Base-by-base conservation (phyloP, 108 stramenopile species). In the Skeletonema costatum region DNA sequence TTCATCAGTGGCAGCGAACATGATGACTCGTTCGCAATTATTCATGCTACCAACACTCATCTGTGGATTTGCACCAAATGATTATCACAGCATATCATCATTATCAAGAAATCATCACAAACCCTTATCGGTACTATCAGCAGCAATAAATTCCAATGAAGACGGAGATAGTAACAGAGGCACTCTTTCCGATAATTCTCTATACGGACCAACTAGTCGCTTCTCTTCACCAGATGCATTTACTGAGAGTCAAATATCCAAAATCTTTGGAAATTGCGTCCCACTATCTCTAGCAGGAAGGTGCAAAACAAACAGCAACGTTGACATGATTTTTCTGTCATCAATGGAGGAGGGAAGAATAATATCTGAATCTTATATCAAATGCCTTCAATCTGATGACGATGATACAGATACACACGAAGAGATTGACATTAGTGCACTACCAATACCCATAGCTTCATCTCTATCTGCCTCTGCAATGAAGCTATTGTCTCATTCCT, bases 401-500 rank as follows among this genome's bases (percentile, higher is more conserved):
- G 13, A 39, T 35, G 9, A 6, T 12, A 19, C 1, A 32, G 9
- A 6, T 12, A 19, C 1, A 32, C 6, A 56, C n/a, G 17, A 35
- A 30, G 50, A 70, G 3, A 36, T 31, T 33, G 21, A 25, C 32
- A 31, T 58, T 5, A 70, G 32, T 4, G 70, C 16, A 13, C 58
- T 74, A 36, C 64, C 74, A 8, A 51, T 81, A 65, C 80, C 80
- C 32, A 10, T 81, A 32, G 25, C 80, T 4, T 63, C 80, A 5
- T 74, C 70, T 16, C 41, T 53, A 17, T 78, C 77, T n/a, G 32
- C 60, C 9, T 38, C 62, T 36, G 62, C 82, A n/a, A 51, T 63
- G 1, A 84, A 84, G 35, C 68, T 90, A 14, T 56, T 92, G 5
- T 81, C 85, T 4, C 83, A 77, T 59, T 81, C 88, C 7, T 77